Conservation (phyloP, 2,329 filamentous ascomycete species). For the Claviceps monticola region DNA sequence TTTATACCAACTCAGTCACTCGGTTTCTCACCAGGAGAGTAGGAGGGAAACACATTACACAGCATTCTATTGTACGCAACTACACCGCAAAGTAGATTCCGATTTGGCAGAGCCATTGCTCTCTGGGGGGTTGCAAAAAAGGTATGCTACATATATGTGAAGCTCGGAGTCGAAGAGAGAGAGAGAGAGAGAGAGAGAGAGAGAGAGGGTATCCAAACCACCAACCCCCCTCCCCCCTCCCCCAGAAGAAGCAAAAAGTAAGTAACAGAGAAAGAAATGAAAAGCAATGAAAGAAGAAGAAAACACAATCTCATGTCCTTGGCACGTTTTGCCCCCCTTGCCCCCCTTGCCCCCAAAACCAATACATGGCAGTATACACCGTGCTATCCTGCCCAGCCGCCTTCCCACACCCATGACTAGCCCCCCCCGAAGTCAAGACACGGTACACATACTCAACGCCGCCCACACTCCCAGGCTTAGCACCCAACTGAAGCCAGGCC, state of each 20-base stretch:
- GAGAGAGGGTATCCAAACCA: neutral
- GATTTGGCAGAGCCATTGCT: no score
- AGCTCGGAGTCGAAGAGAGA: neutral
- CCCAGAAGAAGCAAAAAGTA: neutral
- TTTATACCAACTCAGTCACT: no score
- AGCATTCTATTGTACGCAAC: no score
- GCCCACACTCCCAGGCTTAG: conserved; percentile 24
- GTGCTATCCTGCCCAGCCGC: conserved; percentile 34
- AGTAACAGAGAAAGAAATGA: neutral
- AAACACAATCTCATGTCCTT: neutral
- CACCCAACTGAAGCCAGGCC: conserved; percentile 37
- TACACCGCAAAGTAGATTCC: no score
- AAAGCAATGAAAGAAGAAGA: neutral
- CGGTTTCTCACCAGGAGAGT: no score
- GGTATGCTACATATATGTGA: no score
- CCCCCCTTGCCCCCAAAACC: no score
- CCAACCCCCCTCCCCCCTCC: no score
- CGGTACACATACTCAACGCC: conserved; percentile 33
- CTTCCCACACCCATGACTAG: conserved; percentile 26
- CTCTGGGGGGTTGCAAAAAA: no score
- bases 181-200: neutral
- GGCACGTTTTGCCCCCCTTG: no score
- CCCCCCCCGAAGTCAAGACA: conserved; percentile 40
- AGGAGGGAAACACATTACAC: no score
- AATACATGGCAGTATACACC: conserved; percentile 43